A percentile compares a stretch with the other conserved stretches of the same genome.
Evolutionary conservation across 2,329 filamentous ascomycete species (phyloP).

Genomic region (Dactylellina drechsleri): DNA sequence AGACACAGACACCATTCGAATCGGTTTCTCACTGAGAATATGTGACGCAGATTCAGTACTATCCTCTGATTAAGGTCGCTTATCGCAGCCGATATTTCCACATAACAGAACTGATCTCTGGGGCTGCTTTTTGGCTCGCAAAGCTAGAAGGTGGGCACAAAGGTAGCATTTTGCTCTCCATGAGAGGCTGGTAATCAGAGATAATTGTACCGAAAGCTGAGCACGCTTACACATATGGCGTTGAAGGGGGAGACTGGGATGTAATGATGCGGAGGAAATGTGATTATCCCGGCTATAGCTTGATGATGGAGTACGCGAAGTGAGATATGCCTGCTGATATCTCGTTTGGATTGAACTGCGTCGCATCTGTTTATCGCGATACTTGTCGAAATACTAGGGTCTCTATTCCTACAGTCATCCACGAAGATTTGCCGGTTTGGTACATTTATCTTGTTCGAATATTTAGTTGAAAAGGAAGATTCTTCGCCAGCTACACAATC

Average conservation of each 20-base stretch:
- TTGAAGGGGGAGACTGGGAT: conserved; percentile 2
- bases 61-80: conserved; percentile 6
- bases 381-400: conserved; percentile 10
- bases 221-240: conserved; percentile 5
- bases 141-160: conserved; percentile 9
- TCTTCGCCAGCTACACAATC: conserved; percentile 1
- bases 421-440: conserved; percentile 6
- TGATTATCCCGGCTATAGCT: conserved; percentile 8
- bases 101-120: conserved; percentile 7
- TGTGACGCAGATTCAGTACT: conserved; percentile 5
- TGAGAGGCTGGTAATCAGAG: conserved; percentile 3
- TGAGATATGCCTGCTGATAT: conserved; percentile 11
- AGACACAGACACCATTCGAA: no score
- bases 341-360: conserved; percentile 12
- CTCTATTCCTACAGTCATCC: conserved; percentile 11
- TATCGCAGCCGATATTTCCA: conserved; percentile 9
- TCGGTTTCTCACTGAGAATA: conserved; percentile 11
- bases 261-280: conserved; percentile 6
- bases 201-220: conserved; percentile 9
- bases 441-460: conserved; percentile 9
- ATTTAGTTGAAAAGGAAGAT: conserved; percentile 8
- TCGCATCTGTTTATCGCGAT: conserved; percentile 11
- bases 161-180: conserved; percentile 6
- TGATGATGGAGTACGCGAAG: conserved; percentile 9
- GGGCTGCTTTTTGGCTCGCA: conserved; percentile 5